phyloP scores from a whole-genome alignment of 192 early-diverging fungal species.

The Coemansia sp. region DNA sequence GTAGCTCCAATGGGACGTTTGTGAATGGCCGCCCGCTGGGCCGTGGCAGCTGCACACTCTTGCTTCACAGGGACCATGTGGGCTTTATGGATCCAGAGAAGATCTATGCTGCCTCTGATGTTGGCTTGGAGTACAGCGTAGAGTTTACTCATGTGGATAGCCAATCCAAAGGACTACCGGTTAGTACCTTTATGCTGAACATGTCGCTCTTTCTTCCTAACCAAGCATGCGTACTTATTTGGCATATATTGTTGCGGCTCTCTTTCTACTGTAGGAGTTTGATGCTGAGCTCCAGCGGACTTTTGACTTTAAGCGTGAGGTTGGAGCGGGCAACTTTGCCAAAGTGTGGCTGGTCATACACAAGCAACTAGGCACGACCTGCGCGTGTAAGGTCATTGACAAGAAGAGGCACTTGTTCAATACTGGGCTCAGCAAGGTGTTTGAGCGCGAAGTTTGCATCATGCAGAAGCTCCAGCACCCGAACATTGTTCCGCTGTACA shows the following conservation, averaged over 20 bases:
- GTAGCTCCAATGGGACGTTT: slow-evolving; percentile 54
- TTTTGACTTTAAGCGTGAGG: slow-evolving; percentile 54
- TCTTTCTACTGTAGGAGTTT: slow-evolving; percentile 20
- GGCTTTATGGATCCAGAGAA: slow-evolving; percentile 27
- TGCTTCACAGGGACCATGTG: slow-evolving; percentile 51
- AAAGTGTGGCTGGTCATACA: slow-evolving; percentile 54
- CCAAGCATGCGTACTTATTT: not conserved
- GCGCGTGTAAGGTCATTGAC: slow-evolving; percentile 57
- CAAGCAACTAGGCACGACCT: slow-evolving; percentile 46
- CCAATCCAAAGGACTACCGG: slow-evolving; percentile 14
- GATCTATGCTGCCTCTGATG: slow-evolving; percentile 30
- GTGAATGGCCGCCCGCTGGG: slow-evolving; percentile 50
- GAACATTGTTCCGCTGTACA: slow-evolving; percentile 49
- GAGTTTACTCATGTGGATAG: slow-evolving; percentile 18
- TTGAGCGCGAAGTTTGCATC: slow-evolving; percentile 53
- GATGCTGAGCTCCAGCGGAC: slow-evolving; percentile 26
- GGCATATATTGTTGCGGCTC: not conserved
- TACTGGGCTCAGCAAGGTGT: slow-evolving; percentile 44
- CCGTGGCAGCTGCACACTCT: slow-evolving; percentile 45
- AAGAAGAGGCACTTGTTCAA: slow-evolving; percentile 48
- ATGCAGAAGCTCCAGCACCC: slow-evolving; percentile 43
- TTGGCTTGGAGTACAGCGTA: slow-evolving; percentile 51
- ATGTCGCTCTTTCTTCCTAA: not conserved
- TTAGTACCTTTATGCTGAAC: slow-evolving; percentile 1
- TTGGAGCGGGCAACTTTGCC: slow-evolving; percentile 57